Conservation (phyloP, 140 eudicot genomes). For the Stevia rebaudiana region DNA sequence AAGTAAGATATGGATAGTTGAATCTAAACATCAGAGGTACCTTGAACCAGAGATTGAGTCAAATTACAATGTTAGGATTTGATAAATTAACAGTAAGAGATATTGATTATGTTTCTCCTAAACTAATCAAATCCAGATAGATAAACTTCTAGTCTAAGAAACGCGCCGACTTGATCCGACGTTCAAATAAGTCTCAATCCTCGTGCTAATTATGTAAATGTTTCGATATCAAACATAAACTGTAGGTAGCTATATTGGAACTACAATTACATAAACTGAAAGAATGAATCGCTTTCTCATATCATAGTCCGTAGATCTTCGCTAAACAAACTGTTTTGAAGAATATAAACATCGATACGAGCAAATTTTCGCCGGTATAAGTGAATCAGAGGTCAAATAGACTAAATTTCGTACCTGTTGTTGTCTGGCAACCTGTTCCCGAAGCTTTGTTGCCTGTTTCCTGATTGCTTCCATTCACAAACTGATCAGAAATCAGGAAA, state of each 20-base stretch:
- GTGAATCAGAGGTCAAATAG: constrained; percentile 1
- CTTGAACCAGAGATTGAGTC: neutral
- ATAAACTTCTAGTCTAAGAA: constrained; percentile 14
- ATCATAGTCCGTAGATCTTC: constrained; percentile 16
- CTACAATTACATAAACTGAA: neutral
- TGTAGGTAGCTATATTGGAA: neutral
- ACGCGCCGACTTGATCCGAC: constrained; percentile 2
- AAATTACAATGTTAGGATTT: neutral
- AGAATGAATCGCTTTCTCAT: constrained; percentile 7
- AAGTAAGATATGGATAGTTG: neutral
- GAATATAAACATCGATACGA: constrained; percentile 5
- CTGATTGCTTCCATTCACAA: constrained; percentile 42
- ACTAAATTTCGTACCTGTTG: constrained; percentile 27
- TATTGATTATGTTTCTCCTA: neutral
- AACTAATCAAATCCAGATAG: constrained; percentile 3
- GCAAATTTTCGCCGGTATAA: neutral
- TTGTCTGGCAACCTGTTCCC: constrained; percentile 46
- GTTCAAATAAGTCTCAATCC: neutral
- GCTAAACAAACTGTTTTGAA: neutral
- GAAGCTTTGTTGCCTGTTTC: constrained; percentile 45
- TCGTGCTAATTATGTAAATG: constrained; percentile 2
- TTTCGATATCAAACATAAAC: neutral
- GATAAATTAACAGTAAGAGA: neutral
- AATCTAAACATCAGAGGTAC: neutral
- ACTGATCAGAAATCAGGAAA: constrained; percentile 1